These are phyloP conservation scores for Nakazawaea ernobii DNA, from an alignment of 805 yeast species.

Conservation along the genomic window DNA sequence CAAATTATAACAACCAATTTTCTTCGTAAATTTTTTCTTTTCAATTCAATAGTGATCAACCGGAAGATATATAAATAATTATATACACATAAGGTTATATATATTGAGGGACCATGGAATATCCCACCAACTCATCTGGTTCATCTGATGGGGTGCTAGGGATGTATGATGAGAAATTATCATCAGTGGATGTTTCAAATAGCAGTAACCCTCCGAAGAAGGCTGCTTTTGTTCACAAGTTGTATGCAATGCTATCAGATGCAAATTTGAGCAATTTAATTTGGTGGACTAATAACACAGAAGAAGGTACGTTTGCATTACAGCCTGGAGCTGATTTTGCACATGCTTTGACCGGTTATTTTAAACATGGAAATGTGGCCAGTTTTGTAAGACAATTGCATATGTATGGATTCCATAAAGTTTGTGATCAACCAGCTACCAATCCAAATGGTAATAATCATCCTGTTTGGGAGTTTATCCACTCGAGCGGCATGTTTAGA, in stretches of 20 bases:
- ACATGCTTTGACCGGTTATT: slow-evolving; percentile 58
- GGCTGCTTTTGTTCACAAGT: slow-evolving; percentile 60
- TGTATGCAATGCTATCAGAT: slow-evolving; percentile 59
- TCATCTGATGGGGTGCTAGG: too few relatives aligned
- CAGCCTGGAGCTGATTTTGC: slow-evolving; percentile 62
- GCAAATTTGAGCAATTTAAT: slow-evolving; percentile 45
- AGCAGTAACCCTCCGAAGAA: slow-evolving; percentile 27
- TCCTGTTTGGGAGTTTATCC: slow-evolving; percentile 54
- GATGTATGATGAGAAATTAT: too few relatives aligned
- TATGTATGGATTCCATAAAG: slow-evolving; percentile 95
- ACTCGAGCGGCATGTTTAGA: slow-evolving; percentile 42
- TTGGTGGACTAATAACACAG: slow-evolving; percentile 53
- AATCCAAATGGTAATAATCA: slow-evolving; percentile 11
- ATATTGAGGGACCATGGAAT: too few relatives aligned
- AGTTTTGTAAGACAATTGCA: slow-evolving; percentile 91
- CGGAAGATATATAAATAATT: too few relatives aligned
- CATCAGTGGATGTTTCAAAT: too few relatives aligned
- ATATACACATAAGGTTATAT: too few relatives aligned
- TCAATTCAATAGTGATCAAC: background rate
- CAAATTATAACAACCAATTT: too few relatives aligned
- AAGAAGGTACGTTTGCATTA: slow-evolving; percentile 53
- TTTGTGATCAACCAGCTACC: slow-evolving; percentile 35
- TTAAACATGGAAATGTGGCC: slow-evolving; percentile 92
- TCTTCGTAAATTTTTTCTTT: too few relatives aligned
- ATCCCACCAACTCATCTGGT: too few relatives aligned